Conservation (phyloP, 306 rosid species). For the Rosa lucieae region DNA sequence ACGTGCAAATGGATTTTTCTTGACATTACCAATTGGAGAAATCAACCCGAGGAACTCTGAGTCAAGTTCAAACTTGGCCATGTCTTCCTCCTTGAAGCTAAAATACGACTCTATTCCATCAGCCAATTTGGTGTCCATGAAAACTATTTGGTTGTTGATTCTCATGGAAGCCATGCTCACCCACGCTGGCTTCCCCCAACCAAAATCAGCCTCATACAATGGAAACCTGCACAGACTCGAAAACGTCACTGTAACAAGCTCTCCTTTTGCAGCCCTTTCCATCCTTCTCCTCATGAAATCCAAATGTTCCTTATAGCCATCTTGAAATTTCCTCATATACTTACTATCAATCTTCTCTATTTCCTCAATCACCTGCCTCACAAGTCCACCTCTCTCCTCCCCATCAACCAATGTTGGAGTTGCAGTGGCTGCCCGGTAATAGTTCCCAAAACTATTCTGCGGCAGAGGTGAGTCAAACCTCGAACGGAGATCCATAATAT, state of each 20-base stretch:
- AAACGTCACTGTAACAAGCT: background rate
- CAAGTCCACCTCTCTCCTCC: constrained; percentile 8
- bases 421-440: constrained; percentile 7
- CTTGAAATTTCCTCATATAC: constrained; percentile 11
- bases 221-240: constrained; percentile 21
- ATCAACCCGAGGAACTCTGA: constrained; percentile 1
- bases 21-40: background rate
- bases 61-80: constrained; percentile 22
- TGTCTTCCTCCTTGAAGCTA: constrained; percentile 18
- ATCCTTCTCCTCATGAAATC: constrained; percentile 15
- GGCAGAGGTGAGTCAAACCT: constrained; percentile 19
- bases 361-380: constrained; percentile 12
- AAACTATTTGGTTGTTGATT: constrained; percentile 15
- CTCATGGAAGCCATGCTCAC: constrained; percentile 12
- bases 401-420: background rate
- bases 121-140: constrained; percentile 20
- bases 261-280: constrained; percentile 15
- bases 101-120: constrained; percentile 25
- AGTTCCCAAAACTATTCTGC: constrained; percentile 17
- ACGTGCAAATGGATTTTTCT: constrained; percentile 13
- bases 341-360: constrained; percentile 7
- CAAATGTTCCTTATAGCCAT: constrained; percentile 13
- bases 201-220: constrained; percentile 33
- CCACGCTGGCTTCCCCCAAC: constrained; percentile 41
- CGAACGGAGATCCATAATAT: constrained; percentile 10